Evolutionary conservation across 495 filamentous ascomycete species (phyloP), one percentile per base, ranked within the genome.

Genomic region (Podospora anserina): DNA sequence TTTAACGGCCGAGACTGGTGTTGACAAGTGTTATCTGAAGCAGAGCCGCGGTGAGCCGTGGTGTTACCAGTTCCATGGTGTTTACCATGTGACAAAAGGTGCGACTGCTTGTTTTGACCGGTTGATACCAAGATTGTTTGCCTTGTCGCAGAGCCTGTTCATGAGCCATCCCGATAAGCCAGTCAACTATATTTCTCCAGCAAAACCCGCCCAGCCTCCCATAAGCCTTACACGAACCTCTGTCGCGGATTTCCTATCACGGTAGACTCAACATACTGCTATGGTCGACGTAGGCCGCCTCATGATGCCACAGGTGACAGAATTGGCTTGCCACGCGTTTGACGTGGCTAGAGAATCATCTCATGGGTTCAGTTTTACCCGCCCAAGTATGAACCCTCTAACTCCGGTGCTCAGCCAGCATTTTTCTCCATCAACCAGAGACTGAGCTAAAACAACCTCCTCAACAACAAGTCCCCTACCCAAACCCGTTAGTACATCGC

Each of bases 381-480:
- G 78, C 15, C 79, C 81, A 66, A 71, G 78, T 18, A 88, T 83
- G 72, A 94, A 96, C 0, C 92, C 93, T 69, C 90, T 83, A n/a
- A 91, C 90, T 0, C 90, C 92, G 77, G 93, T 96, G 72, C 92
- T 95, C 67, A 97, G 79, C 89, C 91, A 93, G 69, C 92, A 90
- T 65, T 87, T 83, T 76, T 97, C 92, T 3, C 89, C 91, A 71
- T 91, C 82, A 13, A 86, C 74, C 19, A 97, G 75, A 13, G 85
- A 86, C 19, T 83, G 74, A 2, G 73, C 81, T 11, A 63, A 72
- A 19, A 95, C 81, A 2, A 81, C 72, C 57, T 85, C 82, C 73
- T 96, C 91, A n/a, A 81, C 77, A n/a, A 75, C 91, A 86, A 80
- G 85, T 5, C 72, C 77, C 58, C 82, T 85, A 26, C 20, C 28